A percentile compares a stretch with the other conserved stretches of the same genome.
phyloP scores from a whole-genome alignment of 2,329 filamentous ascomycete genomes.

The Cladophialophora bantiana region DNA sequence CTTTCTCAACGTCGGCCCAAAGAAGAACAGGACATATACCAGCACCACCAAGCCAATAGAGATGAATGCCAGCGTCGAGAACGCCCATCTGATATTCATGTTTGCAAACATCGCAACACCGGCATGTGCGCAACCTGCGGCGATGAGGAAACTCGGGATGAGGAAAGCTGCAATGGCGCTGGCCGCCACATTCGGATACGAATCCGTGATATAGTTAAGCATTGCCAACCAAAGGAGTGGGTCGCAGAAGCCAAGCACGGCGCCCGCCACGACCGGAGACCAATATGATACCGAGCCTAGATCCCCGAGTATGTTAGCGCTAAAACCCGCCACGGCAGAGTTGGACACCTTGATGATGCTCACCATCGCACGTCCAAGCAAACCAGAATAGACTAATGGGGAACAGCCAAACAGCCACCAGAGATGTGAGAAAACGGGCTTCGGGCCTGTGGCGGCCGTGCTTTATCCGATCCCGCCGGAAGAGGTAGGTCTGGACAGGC shows the following conservation, averaged over 20 bases:
- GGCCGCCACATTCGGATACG: constrained; percentile 52
- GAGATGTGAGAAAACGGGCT: constrained; percentile 52
- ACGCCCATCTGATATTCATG: constrained; percentile 51
- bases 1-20: constrained; percentile 46
- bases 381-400: constrained; percentile 54
- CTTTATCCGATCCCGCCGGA: constrained; percentile 48
- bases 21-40: constrained; percentile 54
- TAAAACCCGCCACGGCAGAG: too few species aligned
- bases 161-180: constrained; percentile 54
- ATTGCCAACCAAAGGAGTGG: constrained; percentile 54
- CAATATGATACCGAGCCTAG: constrained; percentile 46
- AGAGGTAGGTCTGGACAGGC: constrained; percentile 54
- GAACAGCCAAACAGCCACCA: constrained; percentile 54
- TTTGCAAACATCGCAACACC: constrained; percentile 51
- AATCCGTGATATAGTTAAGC: constrained; percentile 54
- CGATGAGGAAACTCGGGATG: constrained; percentile 53
- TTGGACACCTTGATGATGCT: constrained; percentile 15
- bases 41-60: constrained; percentile 50
- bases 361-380: constrained; percentile 52
- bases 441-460: constrained; percentile 47
- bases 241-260: constrained; percentile 51
- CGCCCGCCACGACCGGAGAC: constrained; percentile 52
- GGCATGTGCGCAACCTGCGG: constrained; percentile 51
- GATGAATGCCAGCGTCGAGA: constrained; percentile 52
- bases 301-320: constrained; percentile 1